A percentile compares a stretch with the other conserved stretches of the same genome.
These are phyloP conservation scores for Phanerochaete carnosa DNA, from an alignment of 768 basidiomycete species.

Conservation along the genomic window DNA sequence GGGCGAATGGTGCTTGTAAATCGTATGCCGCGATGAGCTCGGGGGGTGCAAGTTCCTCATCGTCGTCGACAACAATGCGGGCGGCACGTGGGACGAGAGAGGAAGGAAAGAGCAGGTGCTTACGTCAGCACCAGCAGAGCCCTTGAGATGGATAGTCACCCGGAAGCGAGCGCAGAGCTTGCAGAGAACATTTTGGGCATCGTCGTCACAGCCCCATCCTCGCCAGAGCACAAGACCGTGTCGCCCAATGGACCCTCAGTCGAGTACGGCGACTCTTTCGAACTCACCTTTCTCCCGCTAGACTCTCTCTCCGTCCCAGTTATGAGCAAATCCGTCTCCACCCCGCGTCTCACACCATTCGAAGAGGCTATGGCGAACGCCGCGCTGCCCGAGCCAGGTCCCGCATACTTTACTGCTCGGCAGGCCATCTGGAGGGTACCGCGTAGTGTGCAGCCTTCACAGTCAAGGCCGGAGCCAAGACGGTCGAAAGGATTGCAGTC, in stretches of 20 bases:
- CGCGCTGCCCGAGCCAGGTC: constrained; percentile 58
- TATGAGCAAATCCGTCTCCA: not conserved
- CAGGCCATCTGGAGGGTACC: constrained; percentile 56
- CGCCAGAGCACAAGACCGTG: constrained; percentile 13
- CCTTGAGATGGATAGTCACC: constrained; percentile 4
- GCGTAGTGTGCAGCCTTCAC: constrained; percentile 20
- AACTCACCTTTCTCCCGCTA: not conserved
- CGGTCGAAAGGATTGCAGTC: constrained; percentile 35
- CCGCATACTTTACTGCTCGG: constrained; percentile 59
- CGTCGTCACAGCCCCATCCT: constrained; percentile 22
- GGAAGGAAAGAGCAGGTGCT: constrained; percentile 9
- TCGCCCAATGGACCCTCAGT: not conserved
- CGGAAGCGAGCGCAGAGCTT: constrained; percentile 2
- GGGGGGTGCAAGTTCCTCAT: constrained; percentile 15
- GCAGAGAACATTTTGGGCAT: constrained; percentile 6
- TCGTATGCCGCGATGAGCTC: constrained; percentile 27
- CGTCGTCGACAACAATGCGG: constrained; percentile 17
- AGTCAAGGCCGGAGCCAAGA: constrained; percentile 16
- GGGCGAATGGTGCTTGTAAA: constrained; percentile 36
- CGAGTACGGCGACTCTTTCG: constrained; percentile 2
- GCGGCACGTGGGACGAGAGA: constrained; percentile 15
- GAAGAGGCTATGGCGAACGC: constrained; percentile 36
- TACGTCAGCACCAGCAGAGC: constrained; percentile 18
- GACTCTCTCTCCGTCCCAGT: constrained; percentile 11
- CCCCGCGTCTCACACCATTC: constrained; percentile 26